Evolutionary conservation across 352 stramenopile species (phyloP).

Genomic region (Phytophthora melonis): DNA sequence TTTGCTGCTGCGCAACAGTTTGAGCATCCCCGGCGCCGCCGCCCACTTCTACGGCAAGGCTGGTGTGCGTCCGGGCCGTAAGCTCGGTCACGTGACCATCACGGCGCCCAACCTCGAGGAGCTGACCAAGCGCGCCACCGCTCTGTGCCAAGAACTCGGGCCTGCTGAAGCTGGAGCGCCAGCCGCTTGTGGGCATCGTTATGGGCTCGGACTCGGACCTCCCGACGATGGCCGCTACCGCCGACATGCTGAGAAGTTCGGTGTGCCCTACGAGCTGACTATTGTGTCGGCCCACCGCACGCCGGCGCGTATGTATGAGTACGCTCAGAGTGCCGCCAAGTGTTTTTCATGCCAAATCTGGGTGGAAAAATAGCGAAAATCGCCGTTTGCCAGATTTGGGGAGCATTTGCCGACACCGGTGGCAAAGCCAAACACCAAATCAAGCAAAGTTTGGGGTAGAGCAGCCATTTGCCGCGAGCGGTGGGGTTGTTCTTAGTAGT

Average conservation of each 20-base stretch:
- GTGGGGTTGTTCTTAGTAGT: too few species aligned
- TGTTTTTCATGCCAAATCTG: too few species aligned
- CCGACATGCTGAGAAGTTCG: constrained; percentile 96
- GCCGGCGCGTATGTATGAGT: constrained; percentile 96
- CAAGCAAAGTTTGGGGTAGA: too few species aligned
- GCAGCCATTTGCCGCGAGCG: too few species aligned
- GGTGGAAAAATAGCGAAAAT: too few species aligned
- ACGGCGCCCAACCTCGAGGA: constrained; percentile 89
- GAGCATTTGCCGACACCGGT: too few species aligned
- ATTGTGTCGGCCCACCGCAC: constrained; percentile 99
- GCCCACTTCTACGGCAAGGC: constrained; percentile 98
- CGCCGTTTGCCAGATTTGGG: too few species aligned
- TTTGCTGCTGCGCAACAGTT: constrained; percentile 61
- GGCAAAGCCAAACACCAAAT: too few species aligned
- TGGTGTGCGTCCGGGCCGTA: constrained; percentile 90
- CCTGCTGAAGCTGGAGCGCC: constrained; percentile 33
- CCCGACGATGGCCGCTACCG: constrained; percentile 96
- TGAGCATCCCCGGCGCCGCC: constrained; percentile 84
- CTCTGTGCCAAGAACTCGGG: constrained; percentile 57
- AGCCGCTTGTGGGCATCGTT: constrained; percentile 85
- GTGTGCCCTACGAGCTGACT: constrained; percentile 96
- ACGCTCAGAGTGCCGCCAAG: constrained; percentile 90
- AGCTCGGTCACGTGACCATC: constrained; percentile 98
- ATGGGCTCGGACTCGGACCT: constrained; percentile 97
- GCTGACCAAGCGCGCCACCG: constrained; percentile 75